Conservation (phyloP, 495 filamentous ascomycete genomes). For the Penicillium psychrofluorescens region DNA sequence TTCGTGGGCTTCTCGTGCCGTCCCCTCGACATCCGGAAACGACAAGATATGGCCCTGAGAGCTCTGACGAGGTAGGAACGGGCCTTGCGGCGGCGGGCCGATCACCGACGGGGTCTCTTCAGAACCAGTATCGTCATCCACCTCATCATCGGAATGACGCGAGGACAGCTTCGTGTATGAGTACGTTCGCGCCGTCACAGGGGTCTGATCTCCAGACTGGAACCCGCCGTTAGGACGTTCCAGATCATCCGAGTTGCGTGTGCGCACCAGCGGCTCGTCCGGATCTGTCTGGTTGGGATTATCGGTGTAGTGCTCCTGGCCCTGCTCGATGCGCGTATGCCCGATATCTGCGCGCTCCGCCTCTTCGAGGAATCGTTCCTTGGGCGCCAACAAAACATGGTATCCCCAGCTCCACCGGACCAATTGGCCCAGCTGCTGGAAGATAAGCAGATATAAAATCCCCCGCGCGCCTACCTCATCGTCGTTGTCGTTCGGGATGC, state of each 20-base stretch:
- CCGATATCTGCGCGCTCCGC: conserved; percentile 46
- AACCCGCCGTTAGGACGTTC: conserved; percentile 21
- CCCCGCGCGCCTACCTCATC: conserved; percentile 89
- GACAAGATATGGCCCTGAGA: conserved; percentile 30
- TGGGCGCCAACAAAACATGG: conserved; percentile 79
- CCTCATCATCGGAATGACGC: conserved; percentile 10
- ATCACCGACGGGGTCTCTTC: conserved; percentile 20
- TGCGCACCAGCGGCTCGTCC: conserved; percentile 36
- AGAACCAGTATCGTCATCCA: conserved; percentile 16
- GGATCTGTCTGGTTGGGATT: conserved; percentile 42
- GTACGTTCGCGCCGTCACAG: conserved; percentile 26
- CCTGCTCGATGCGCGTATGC: conserved; percentile 50
- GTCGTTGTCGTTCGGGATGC: conserved; percentile 84
- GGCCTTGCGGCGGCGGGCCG: conserved; percentile 27
- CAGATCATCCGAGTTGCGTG: conserved; percentile 20
- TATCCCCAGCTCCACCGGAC: conserved; percentile 98
- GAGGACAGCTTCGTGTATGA: conserved; percentile 30
- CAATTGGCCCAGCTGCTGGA: conserved; percentile 93
- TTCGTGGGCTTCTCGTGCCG: conserved; percentile 10
- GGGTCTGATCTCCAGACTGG: conserved; percentile 35
- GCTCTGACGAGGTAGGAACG: conserved; percentile 35
- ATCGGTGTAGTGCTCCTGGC: conserved; percentile 57
- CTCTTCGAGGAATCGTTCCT: conserved; percentile 53
- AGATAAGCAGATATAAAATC: conserved; percentile 92
- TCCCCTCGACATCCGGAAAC: conserved; percentile 36